Base-by-base conservation (phyloP, 192 early-diverging fungal species). In the Paraglomus occultum region DNA sequence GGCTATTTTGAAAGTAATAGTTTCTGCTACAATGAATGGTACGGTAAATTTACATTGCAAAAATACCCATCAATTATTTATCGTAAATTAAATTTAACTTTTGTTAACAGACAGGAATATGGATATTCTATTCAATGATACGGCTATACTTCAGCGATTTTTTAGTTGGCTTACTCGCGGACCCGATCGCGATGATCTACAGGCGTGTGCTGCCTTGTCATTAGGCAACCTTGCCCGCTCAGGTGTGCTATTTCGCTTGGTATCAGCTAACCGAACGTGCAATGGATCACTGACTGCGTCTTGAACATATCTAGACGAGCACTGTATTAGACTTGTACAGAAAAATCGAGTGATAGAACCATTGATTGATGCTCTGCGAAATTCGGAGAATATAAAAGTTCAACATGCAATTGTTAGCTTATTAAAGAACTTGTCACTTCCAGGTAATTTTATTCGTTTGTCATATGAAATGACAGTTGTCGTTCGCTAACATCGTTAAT, bases 191-290 rank as follows among this genome's bases (percentile, higher is more conserved):
- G 74, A 78, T 45, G 81, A 83, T 50, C 72, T 83, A 64, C 81
- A 83, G 61, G 70, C 72, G 22, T 80, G 77, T 46, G 87, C 89
- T 1, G 84, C 83, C 1, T 80, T 89, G 63, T 85, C 82, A 15
- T 61, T 91, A 51, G 90, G 89, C 47, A 91, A 91, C 60, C 73
- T 91, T 52, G 90, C 90, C 45, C 78, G 90, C 64, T 85, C 82
- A 61, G 84, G 82, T 81, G 71, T 38, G 38, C 40, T 58, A 17
- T 40, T 38, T 10, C 20, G 14, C 8, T 11, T 69, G 45, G 44
- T 46, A 17, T 17, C 14, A 31, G 4, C 11, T 38, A 10, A 31
- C 20, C 22, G 20, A 2, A 9, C 15, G 51, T 15, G n/a, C 31
- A 46, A 15, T 22, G 6, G 51, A 46, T 18, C 54, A 11, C 43